Evolutionary conservation across 352 stramenopile species (phyloP).

Genomic region (Thalassiosira livingstoniorum): DNA sequence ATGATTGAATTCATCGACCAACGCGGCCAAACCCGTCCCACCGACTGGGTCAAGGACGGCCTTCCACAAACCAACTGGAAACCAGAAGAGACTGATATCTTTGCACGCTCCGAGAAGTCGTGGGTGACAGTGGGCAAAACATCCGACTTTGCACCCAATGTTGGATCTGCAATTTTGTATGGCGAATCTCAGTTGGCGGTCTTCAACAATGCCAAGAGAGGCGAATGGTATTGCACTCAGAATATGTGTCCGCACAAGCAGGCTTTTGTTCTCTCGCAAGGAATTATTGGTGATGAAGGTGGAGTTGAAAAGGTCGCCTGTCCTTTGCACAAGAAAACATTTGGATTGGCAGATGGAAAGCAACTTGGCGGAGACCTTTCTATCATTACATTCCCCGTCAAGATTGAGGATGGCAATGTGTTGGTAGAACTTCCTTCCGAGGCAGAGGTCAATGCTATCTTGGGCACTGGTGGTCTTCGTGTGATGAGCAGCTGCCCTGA

Average conservation of each 20-base stretch:
- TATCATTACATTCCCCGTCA: conserved; percentile 89
- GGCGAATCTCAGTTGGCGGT: conserved; percentile 91
- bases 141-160: conserved; percentile 87
- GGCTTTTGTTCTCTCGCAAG: conserved; percentile 92
- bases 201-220: conserved; percentile 89
- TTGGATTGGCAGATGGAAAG: conserved; percentile 86
- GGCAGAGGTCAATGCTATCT: conserved; percentile 88
- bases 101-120: conserved; percentile 82
- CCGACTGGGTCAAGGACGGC: conserved; percentile 83
- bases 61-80: conserved; percentile 77
- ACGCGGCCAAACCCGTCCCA: conserved; percentile 77
- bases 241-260: conserved; percentile 94
- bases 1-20: conserved; percentile 90
- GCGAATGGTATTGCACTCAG: conserved; percentile 91
- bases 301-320: conserved; percentile 90
- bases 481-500: conserved; percentile 69
- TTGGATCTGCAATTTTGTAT: conserved; percentile 90
- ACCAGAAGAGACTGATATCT: conserved; percentile 78
- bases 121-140: conserved; percentile 88
- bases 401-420: conserved; percentile 86
- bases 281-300: conserved; percentile 89
- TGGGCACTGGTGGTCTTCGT: conserved; percentile 86
- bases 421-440: conserved; percentile 87
- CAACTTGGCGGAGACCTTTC: conserved; percentile 87
- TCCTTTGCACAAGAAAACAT: conserved; percentile 93